Evolutionary conservation across 2,329 filamentous ascomycete species (phyloP).

Genomic region (Calonectria honghensis): DNA sequence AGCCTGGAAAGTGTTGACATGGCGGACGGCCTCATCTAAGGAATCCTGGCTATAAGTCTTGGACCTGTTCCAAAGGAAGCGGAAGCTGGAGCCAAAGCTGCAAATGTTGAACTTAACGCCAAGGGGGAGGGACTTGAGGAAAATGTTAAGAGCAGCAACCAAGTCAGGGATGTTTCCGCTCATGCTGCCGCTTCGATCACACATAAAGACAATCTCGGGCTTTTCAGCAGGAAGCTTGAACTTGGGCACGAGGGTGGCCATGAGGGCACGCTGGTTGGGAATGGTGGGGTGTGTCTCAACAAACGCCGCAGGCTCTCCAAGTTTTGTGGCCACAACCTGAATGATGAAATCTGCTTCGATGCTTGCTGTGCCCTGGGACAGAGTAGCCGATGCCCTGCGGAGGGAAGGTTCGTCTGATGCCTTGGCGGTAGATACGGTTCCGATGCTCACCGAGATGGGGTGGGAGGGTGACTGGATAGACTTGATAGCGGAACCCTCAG

Average conservation of each 20-base stretch:
- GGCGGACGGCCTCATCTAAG: slow-evolving; percentile 64
- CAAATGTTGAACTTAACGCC: slow-evolving; percentile 82
- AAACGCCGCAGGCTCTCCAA: slow-evolving; percentile 77
- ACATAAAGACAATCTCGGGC: slow-evolving; percentile 82
- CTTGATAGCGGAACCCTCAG: slow-evolving; percentile 73
- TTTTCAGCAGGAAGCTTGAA: slow-evolving; percentile 75
- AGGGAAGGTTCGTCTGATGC: slow-evolving; percentile 69
- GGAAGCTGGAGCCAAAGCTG: slow-evolving; percentile 73
- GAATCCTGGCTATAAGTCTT: slow-evolving; percentile 66
- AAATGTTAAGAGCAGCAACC: slow-evolving; percentile 74
- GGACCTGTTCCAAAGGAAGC: slow-evolving; percentile 70
- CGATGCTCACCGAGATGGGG: slow-evolving; percentile 79
- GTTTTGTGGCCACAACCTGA: slow-evolving; percentile 76
- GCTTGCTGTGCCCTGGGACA: slow-evolving; percentile 71
- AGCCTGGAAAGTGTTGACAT: slow-evolving; percentile 65
- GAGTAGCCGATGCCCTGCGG: slow-evolving; percentile 76
- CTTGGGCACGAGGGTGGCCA: slow-evolving; percentile 82
- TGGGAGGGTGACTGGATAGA: slow-evolving; percentile 81
- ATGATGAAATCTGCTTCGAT: slow-evolving; percentile 81
- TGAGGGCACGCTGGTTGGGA: slow-evolving; percentile 78
- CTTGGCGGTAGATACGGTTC: slow-evolving; percentile 67
- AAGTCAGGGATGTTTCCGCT: slow-evolving; percentile 71
- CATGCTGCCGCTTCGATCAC: slow-evolving; percentile 84
- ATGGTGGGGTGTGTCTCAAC: slow-evolving; percentile 79
- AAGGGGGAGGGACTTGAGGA: slow-evolving; percentile 79